phyloP scores from a whole-genome alignment of 805 yeast species.

The Starmerella roubikii region DNA sequence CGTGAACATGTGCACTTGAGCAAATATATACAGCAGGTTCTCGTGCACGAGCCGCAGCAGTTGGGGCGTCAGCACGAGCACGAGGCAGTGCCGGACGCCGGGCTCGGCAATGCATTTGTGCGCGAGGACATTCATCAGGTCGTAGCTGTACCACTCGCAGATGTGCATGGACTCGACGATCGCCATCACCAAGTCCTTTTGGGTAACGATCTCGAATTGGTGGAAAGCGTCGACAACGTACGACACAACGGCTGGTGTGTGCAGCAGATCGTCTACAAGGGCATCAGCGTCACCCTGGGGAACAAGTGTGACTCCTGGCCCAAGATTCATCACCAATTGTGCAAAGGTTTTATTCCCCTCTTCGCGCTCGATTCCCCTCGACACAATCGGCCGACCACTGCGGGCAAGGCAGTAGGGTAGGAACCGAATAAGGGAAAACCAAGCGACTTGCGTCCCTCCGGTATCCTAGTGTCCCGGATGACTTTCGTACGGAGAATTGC shows the following conservation, averaged over 20 bases:
- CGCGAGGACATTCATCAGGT: not conserved
- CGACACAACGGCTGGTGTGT: not conserved
- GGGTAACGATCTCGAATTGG: conserved; percentile 1
- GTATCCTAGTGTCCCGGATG: too few relatives aligned
- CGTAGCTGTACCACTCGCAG: conserved; percentile 13
- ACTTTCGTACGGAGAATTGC: too few relatives aligned
- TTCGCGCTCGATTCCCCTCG: too few relatives aligned
- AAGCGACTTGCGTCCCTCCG: too few relatives aligned
- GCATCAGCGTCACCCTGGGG: not conserved
- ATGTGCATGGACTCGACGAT: conserved; percentile 7
- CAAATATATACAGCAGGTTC: conserved; percentile 1
- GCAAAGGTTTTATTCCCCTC: too few relatives aligned
- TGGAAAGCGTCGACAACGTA: conserved; percentile 8
- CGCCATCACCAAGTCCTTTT: conserved; percentile 4
- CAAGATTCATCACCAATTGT: not conserved
- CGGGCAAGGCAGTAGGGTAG: too few relatives aligned
- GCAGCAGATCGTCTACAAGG: not conserved
- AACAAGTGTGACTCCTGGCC: not conserved
- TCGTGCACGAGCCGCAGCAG: not conserved
- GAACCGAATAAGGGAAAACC: too few relatives aligned
- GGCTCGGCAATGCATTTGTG: conserved; percentile 1
- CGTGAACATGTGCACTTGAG: not conserved
- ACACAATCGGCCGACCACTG: too few relatives aligned
- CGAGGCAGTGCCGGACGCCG: not conserved
- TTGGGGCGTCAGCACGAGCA: conserved; percentile 3